These are phyloP conservation scores for Venturia carpophila DNA, from an alignment of 2,329 filamentous ascomycete species.

Conservation along the genomic window DNA sequence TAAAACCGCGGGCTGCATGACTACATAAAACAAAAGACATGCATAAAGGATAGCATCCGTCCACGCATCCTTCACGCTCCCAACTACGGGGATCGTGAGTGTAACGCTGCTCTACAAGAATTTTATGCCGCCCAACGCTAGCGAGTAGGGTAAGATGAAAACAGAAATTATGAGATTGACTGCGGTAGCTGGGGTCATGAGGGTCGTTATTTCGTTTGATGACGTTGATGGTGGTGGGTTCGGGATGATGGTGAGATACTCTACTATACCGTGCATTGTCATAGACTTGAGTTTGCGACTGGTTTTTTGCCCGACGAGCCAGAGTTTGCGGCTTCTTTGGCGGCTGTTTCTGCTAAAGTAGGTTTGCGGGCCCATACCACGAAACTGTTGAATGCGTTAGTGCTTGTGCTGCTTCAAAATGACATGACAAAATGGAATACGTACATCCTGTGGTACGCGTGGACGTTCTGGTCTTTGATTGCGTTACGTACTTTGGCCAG, in stretches of 20 bases:
- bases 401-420: not conserved
- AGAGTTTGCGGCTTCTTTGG: not conserved
- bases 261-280: not conserved
- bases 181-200: not conserved
- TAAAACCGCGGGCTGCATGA: not conserved
- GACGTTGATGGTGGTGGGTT: not conserved
- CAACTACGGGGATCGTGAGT: not conserved
- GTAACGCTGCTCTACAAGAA: not conserved
- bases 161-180: not conserved
- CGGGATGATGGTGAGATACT: not conserved
- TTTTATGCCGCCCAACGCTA: conserved; percentile 5
- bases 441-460: conserved; percentile 38
- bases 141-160: not conserved
- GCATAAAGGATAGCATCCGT: not conserved
- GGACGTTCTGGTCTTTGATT: conserved; percentile 32
- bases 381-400: conserved; percentile 10
- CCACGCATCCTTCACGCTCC: not conserved
- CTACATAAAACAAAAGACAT: not conserved
- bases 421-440: conserved; percentile 19
- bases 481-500: conserved; percentile 37
- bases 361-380: conserved; percentile 20
- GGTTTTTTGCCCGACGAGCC: not conserved
- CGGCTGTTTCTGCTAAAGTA: conserved; percentile 4
- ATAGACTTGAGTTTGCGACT: not conserved
- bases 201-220: not conserved